Conservation (phyloP, 441 rosid genomes). For the Adansonia gregorii region DNA sequence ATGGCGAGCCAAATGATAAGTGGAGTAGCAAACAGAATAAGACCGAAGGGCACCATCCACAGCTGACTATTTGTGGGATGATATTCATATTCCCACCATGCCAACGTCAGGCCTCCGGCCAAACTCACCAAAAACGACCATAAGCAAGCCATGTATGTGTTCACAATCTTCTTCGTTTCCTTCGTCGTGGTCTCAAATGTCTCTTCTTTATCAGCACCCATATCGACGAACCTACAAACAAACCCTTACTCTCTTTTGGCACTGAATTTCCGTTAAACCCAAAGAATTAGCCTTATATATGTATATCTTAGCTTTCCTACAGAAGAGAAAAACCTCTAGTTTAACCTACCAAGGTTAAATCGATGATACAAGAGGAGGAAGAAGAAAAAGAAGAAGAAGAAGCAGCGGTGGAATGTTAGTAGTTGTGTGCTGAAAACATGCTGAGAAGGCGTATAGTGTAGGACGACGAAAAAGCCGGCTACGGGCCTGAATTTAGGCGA, state of each 20-base stretch:
- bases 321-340: no score
- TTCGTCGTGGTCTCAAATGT: neutral
- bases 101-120: constrained; percentile 53
- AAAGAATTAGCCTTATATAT: neutral
- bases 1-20: constrained; percentile 48
- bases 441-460: neutral
- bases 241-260: neutral
- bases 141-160: constrained; percentile 32
- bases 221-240: neutral
- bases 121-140: constrained; percentile 49
- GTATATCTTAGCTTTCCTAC: no score
- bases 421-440: neutral
- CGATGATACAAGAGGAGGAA: neutral
- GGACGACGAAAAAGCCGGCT: neutral
- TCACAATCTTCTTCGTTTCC: constrained; percentile 16
- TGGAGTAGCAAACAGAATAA: constrained; percentile 63
- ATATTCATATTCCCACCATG: constrained; percentile 54
- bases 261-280: constrained; percentile 5
- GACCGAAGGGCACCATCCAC: constrained; percentile 85
- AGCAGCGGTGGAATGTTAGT: neutral
- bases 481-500: constrained; percentile 20
- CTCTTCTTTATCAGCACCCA: neutral
- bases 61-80: constrained; percentile 58
- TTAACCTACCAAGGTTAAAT: neutral
- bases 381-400: neutral